These are phyloP conservation scores for Durio zibethinus DNA, from an alignment of 345 rosid species.

Conservation along the genomic window DNA sequence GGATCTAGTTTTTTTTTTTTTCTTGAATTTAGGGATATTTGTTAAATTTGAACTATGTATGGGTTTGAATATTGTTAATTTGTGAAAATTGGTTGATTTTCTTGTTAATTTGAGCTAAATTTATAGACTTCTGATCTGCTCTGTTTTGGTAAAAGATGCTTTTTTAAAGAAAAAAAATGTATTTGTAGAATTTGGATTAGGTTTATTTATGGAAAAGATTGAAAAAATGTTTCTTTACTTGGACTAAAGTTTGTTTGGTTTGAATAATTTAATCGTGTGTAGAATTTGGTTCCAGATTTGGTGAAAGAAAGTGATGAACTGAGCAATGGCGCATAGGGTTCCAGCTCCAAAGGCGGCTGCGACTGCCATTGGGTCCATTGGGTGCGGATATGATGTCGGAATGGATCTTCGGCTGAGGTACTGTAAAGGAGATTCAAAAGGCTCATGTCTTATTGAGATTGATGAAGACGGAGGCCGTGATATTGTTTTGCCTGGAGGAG, in stretches of 20 bases:
- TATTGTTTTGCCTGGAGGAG: constrained; percentile 79
- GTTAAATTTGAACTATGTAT: background rate
- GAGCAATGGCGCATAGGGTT: constrained; percentile 69
- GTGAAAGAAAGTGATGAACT: constrained; percentile 30
- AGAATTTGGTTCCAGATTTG: constrained; percentile 18
- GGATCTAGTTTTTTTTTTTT: background rate
- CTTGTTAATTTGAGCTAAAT: constrained; percentile 4
- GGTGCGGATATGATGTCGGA: constrained; percentile 83
- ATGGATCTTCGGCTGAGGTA: constrained; percentile 69
- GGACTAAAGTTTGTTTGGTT: background rate
- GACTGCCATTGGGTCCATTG: constrained; percentile 80
- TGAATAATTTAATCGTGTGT: background rate
- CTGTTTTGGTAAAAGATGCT: background rate
- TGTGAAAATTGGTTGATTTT: background rate
- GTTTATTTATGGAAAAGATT: background rate
- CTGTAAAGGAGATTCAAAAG: constrained; percentile 61
- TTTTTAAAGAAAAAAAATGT: too few species aligned
- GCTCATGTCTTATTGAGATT: constrained; percentile 64
- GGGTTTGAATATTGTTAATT: constrained; percentile 10
- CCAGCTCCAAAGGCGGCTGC: constrained; percentile 79
- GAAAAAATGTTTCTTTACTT: background rate
- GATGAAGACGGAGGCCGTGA: constrained; percentile 53
- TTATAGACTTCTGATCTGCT: background rate
- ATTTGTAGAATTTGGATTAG: background rate
- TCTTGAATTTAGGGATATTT: background rate